Evolutionary conservation across 768 basidiomycete genomes (phyloP), one percentile per base, ranked within the genome.

Genomic region (Podaxis sp.): DNA sequence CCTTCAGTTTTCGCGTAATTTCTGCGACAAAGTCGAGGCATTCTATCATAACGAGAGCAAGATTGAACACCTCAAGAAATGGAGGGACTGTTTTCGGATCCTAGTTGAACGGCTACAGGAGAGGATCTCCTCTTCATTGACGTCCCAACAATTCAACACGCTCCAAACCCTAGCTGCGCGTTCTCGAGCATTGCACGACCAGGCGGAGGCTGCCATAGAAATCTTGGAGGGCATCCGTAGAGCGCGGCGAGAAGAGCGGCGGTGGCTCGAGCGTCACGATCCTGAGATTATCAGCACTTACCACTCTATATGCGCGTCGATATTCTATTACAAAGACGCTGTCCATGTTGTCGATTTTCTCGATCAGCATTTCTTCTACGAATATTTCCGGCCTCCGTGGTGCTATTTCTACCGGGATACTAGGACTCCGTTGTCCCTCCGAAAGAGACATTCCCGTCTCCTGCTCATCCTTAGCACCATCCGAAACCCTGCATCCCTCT

Each of bases 1-100:
- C 22, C 28, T 74, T 17, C 67, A 60, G 17, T 72, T 71, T 59
- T 64, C 60, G 12, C 56, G 65, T 59, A 75, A 72, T 52, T 67
- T 71, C 28, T 66, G 69, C 56, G 58, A 46, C 13, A 72, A 75
- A 41, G 70, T 72, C 2, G 74, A 58, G 20, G 26, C 28, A 7
- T 33, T 37, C 24, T 59, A 59, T 17, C 36, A 63, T 22, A 58
- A 51, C 10, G 62, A 59, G 30, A n/a, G 28, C 6, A 40, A 50
- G 1, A n/a, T 20, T 20, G 24, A 17, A 10, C 17, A 54, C 20
- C 37, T 66, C 41, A 38, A 63, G 15, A 36, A 41, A 30, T 63
- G 62, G 57, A 56, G 46, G n/a, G 62, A 65, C 12, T 76, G 78
- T 22, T 66, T 83, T n/a, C 68, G 67, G n/a, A 65, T 68, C 17